Evolutionary conservation across 306 rosid genomes (phyloP), one percentile per base, ranked within the genome.

Genomic region (Carpinus fangiana): DNA sequence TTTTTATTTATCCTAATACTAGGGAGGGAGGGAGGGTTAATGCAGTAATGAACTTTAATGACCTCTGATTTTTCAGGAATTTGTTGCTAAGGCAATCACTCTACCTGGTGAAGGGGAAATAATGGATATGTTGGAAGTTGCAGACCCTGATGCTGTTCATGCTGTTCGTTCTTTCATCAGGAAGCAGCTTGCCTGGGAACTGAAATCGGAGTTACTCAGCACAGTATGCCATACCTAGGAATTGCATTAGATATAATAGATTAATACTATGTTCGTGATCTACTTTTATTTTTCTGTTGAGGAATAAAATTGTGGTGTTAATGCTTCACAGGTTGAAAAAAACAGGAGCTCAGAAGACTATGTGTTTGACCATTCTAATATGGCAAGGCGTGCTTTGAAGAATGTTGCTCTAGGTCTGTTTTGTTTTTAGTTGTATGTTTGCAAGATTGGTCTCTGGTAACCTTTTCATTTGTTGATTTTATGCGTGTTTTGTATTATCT

Each of bases 101-200:
- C 88, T 96, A n/a, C 99, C 99, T 12, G 97, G 99, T 8, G 99
- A 86, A 82, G 98, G 97, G 71, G 99, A 96, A 83, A 90, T 96
- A 90, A 96, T 96, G 99, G 99, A 96, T 82, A 76, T 96, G 91
- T 93, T 96, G 99, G 82, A 82, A 75, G 88, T 96, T 82, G 98
- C 98, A n/a, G 99, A 95, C 86, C 99, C 99, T 36, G 97, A 93
- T 77, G 97, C 99, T 79, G 99, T 93, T 79, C 90, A 93, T 76
- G 84, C 94, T 50, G 97, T 95, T 76, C 97, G 98, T 67, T 60
- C 78, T 72, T 95, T 93, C 87, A 90, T 96, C 79, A 84, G 90
- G 88, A 95, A 93, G 86, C 93, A 91, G 82, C 96, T 95, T 75
- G 97, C 99, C 38, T 78, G 65, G 76, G 96, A 89, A 84, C 89